phyloP scores from a whole-genome alignment of 805 yeast species.

The Lipomyces japonicus region DNA sequence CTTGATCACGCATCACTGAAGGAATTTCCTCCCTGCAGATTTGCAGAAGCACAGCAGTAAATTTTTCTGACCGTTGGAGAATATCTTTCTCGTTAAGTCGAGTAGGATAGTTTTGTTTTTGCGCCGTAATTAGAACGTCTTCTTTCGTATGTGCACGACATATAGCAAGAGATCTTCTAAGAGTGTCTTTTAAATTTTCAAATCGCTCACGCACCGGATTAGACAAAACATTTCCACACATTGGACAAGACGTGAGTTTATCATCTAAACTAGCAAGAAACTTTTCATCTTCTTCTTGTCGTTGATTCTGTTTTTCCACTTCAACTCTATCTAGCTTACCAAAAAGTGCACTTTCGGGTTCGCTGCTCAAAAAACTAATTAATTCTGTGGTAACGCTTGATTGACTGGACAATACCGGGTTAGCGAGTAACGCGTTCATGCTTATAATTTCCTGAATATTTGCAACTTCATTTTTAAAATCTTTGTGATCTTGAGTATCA shows the following conservation, averaged over 20 bases:
- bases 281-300: background rate
- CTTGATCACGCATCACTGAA: slow-evolving; percentile 16
- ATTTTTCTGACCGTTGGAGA: slow-evolving; percentile 4
- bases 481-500: too few species aligned
- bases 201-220: slow-evolving; percentile 5
- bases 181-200: slow-evolving; percentile 3
- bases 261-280: slow-evolving; percentile 2
- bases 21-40: slow-evolving; percentile 9
- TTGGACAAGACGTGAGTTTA: slow-evolving; percentile 15
- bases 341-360: too few species aligned
- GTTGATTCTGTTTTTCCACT: too few species aligned
- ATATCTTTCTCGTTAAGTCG: slow-evolving; percentile 9
- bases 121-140: slow-evolving; percentile 3
- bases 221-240: slow-evolving; percentile 12
- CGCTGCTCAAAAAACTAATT: too few species aligned
- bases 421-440: too few species aligned
- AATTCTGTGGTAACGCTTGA: too few species aligned
- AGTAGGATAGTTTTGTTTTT: slow-evolving; percentile 17
- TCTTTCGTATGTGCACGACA: slow-evolving; percentile 17
- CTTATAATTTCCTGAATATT: too few species aligned
- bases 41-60: background rate
- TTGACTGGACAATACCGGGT: too few species aligned
- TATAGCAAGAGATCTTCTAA: slow-evolving; percentile 22
- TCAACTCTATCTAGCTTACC: too few species aligned
- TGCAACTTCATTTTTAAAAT: too few species aligned